Base-by-base conservation (phyloP, 2,329 filamentous ascomycete species). In the Ophiocordyceps camponoti-saundersi region DNA sequence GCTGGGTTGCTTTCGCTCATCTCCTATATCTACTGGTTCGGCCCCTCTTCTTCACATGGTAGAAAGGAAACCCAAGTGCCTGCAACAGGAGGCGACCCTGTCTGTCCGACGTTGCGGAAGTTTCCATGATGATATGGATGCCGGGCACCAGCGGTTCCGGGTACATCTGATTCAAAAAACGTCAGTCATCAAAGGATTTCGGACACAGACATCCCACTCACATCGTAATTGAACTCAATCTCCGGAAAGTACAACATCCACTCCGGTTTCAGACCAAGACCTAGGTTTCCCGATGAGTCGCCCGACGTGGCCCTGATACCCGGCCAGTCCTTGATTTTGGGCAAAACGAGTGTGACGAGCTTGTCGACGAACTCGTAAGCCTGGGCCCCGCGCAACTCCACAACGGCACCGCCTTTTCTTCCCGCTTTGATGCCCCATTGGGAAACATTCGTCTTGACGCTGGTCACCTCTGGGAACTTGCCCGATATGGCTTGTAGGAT, bases 241-340 rank as follows among this genome's bases (percentile, higher is more conserved):
- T 98, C 92, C 0, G 92, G 92, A 67, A 96, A 98, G 53, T 85
- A 69, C 45, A 82, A 79, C 56, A 95, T 79, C 54, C 83, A 78
- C 49, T 86, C 80, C 6, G 81, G 72, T 15, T 73, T 73, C 56
- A 98, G 71, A 54, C 92, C 92, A 62, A 89, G 90, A 11, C 73
- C 74, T 54, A 98, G 73, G 63, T 96, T 95, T 36, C 92, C 92
- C 51, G 82, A 82, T 58, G 79, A 80, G 62, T 98, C 92, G 58
- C 92, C 92, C 39, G 85, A 85, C 42, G 57, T 62, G 49, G 64
- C 71, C 53, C 65, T 59, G 48, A 79, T 58, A 20, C 92, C 92
- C 48, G 77, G 78, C 84, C 87, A 98, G 56, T 98, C 92, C 72
- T 96, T 98, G 65, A 98, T 93, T 59, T 81, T 85, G 39, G 92